Evolutionary conservation across 139 green algal species (phyloP).

Genomic region (Asterochloris sp.): DNA sequence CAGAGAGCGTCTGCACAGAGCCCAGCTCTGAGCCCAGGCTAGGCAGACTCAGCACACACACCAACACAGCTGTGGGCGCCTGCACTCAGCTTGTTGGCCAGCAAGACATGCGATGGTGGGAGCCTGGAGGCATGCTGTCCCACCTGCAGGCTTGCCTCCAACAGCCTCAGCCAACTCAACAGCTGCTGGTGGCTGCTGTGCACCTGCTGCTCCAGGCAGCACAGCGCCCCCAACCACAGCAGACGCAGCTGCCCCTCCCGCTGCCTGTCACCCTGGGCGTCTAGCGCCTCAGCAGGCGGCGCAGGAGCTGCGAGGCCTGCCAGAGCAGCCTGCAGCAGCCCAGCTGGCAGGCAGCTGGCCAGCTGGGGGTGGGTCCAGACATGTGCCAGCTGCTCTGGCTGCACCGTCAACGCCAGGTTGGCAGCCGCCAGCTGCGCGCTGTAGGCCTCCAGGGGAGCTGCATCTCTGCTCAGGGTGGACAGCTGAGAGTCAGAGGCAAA

Average conservation of each 20-base stretch:
- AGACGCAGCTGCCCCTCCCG: constrained; percentile 17
- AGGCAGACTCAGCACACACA: no score
- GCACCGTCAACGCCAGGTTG: not conserved
- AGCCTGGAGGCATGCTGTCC: no score
- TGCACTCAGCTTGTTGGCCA: no score
- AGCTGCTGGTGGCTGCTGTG: not conserved
- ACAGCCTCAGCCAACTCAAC: not conserved
- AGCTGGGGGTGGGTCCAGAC: not conserved
- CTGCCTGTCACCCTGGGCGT: not conserved
- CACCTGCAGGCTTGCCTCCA: constrained; percentile 2
- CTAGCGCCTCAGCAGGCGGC: not conserved
- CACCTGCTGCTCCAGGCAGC: constrained; percentile 33
- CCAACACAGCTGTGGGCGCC: no score
- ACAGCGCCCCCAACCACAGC: constrained; percentile 30
- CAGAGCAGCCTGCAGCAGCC: no score
- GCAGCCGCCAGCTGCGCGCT: constrained; percentile 12
- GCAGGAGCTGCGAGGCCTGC: not conserved
- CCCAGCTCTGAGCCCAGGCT: no score
- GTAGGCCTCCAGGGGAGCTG: constrained; percentile 18
- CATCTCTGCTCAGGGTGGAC: constrained; percentile 34
- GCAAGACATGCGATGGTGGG: no score
- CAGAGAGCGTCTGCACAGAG: no score
- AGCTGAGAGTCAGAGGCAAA: constrained; percentile 21
- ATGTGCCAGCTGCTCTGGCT: not conserved
- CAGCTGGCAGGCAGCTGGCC: not conserved